These are phyloP conservation scores for Nakazawaea pomicola DNA, from an alignment of 805 yeast species.

Conservation along the genomic window DNA sequence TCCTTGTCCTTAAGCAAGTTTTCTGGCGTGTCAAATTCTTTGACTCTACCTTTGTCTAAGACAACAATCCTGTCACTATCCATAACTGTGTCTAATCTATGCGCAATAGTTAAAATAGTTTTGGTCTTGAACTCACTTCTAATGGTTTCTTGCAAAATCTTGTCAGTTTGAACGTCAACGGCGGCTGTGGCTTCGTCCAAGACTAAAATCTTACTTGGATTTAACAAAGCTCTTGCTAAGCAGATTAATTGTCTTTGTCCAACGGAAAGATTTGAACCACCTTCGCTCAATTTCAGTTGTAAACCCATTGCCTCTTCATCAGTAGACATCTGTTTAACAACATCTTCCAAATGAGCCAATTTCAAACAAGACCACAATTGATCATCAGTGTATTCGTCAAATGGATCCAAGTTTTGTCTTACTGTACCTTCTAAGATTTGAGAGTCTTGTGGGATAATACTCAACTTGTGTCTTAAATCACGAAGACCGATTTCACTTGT, in stretches of 20 bases:
- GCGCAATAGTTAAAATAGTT: slow-evolving; percentile 82
- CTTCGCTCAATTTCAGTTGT: slow-evolving; percentile 24
- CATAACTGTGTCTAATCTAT: slow-evolving; percentile 75
- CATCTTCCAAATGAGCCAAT: slow-evolving; percentile 70
- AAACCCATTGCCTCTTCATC: slow-evolving; percentile 38
- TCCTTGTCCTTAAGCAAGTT: slow-evolving; percentile 59
- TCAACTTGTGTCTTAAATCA: slow-evolving; percentile 71
- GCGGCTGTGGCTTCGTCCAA: slow-evolving; percentile 89
- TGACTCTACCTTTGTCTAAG: slow-evolving; percentile 67
- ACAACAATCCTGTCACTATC: slow-evolving; percentile 77
- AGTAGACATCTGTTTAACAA: slow-evolving; percentile 48
- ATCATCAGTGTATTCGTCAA: slow-evolving; percentile 60
- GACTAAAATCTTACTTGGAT: slow-evolving; percentile 57
- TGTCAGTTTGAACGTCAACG: slow-evolving; percentile 81
- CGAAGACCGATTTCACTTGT: slow-evolving; percentile 65
- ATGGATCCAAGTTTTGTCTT: slow-evolving; percentile 85
- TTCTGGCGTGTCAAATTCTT: slow-evolving; percentile 71
- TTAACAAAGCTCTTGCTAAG: slow-evolving; percentile 70
- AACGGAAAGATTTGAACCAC: slow-evolving; percentile 66
- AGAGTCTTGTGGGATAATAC: slow-evolving; percentile 92
- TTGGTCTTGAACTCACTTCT: slow-evolving; percentile 69
- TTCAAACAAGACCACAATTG: slow-evolving; percentile 79
- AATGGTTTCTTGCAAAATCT: slow-evolving; percentile 72
- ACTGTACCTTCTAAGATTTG: slow-evolving; percentile 87
- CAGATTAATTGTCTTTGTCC: slow-evolving; percentile 90